Conservation (phyloP, 108 stramenopile genomes). For the Fistulifera solaris region DNA sequence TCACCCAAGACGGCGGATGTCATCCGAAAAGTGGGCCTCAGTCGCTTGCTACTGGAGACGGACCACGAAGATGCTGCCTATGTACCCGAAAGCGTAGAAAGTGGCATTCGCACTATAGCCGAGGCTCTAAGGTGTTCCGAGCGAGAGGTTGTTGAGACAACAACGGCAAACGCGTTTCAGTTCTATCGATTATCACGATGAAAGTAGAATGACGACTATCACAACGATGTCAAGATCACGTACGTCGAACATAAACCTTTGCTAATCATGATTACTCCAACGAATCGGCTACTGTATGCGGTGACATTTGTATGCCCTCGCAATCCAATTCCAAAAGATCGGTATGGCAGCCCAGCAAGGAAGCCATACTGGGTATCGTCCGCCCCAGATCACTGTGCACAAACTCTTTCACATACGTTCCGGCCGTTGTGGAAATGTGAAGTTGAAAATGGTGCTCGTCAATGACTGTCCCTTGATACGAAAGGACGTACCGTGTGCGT, state of each 20-base stretch:
- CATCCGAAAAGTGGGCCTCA: slow-evolving; percentile 56
- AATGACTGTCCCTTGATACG: slow-evolving; percentile 29
- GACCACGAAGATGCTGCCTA: slow-evolving; percentile 66
- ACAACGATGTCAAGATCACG: too few relatives aligned
- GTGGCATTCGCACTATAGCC: slow-evolving; percentile 31
- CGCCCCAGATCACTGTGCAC: slow-evolving; percentile 80
- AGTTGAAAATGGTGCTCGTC: slow-evolving; percentile 67
- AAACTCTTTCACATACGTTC: slow-evolving; percentile 87
- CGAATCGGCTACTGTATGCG: too few relatives aligned
- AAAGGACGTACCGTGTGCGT: slow-evolving; percentile 39
- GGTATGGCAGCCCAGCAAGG: slow-evolving; percentile 59
- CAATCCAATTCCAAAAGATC: slow-evolving; percentile 76
- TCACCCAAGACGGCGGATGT: slow-evolving; percentile 61
- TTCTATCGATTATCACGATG: slow-evolving; percentile 29
- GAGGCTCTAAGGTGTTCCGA: slow-evolving; percentile 34
- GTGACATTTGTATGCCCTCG: slow-evolving; percentile 50
- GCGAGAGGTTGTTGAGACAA: slow-evolving; percentile 38
- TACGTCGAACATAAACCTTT: too few relatives aligned
- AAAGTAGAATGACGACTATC: too few relatives aligned
- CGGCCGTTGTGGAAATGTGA: slow-evolving; percentile 55
- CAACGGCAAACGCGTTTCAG: slow-evolving; percentile 44
- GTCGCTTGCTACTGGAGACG: slow-evolving; percentile 70
- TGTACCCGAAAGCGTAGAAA: slow-evolving; percentile 37
- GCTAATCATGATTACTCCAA: too few relatives aligned
- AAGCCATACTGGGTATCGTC: slow-evolving; percentile 54